Evolutionary conservation across 768 basidiomycete genomes (phyloP).

Genomic region (Austroboletus festivus): DNA sequence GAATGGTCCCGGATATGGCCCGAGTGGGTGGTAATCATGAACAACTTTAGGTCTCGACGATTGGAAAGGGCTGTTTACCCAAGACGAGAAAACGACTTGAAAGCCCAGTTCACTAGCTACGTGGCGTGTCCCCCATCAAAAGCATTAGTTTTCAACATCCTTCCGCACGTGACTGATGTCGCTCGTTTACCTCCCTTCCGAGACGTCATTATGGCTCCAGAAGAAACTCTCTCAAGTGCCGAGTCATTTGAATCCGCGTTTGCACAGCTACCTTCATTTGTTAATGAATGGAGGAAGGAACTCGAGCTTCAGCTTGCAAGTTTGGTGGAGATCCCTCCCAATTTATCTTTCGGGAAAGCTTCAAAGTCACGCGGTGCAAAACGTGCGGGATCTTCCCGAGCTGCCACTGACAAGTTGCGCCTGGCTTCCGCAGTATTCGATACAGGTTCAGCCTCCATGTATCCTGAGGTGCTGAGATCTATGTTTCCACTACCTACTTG

Average conservation of each 20-base stretch:
- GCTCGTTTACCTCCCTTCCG: background rate
- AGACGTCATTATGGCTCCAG: background rate
- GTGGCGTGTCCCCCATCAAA: background rate
- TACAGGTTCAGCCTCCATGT: background rate
- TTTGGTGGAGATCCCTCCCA: background rate
- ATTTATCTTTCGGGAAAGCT: background rate
- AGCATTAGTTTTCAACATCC: background rate
- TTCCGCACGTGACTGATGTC: background rate
- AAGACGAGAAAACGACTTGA: background rate
- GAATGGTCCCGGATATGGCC: conserved; percentile 14
- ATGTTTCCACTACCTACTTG: background rate
- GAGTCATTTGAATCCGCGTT: conserved; percentile 5
- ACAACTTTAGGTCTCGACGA: background rate
- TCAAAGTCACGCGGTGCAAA: background rate
- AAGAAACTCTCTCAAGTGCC: too few relatives aligned
- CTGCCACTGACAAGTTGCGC: background rate
- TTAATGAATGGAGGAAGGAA: conserved; percentile 1
- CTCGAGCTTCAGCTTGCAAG: background rate
- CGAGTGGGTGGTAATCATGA: conserved; percentile 2
- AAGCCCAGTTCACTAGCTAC: too few relatives aligned
- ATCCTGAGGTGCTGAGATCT: background rate
- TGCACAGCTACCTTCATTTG: background rate
- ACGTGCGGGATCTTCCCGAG: background rate
- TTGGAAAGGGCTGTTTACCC: background rate
- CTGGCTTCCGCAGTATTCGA: background rate